Evolutionary conservation across 139 green algal species (phyloP).

Genomic region (Nannochloris sp.): DNA sequence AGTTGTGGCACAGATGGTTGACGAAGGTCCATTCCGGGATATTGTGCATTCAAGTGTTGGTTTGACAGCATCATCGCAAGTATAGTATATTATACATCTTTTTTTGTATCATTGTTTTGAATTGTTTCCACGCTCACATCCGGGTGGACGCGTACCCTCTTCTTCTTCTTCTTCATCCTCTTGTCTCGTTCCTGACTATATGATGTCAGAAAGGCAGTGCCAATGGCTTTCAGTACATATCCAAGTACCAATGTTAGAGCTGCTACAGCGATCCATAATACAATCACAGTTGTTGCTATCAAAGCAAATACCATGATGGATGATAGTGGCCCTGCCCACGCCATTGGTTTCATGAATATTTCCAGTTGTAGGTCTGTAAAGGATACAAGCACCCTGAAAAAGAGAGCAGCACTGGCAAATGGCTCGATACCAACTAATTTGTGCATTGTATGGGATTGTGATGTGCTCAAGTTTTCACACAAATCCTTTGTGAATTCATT

Average conservation of each 20-base stretch:
- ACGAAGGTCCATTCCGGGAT: not conserved
- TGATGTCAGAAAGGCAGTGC: too few relatives aligned
- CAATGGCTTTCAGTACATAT: too few relatives aligned
- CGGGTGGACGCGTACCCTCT: too few relatives aligned
- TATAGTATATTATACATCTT: constrained; percentile 1
- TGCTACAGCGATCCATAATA: too few relatives aligned
- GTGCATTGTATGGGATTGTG: constrained; percentile 55
- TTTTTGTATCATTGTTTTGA: too few relatives aligned
- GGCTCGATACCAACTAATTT: constrained; percentile 56
- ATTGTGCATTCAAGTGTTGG: not conserved
- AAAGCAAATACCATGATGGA: not conserved
- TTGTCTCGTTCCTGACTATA: too few relatives aligned
- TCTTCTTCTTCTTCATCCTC: too few relatives aligned
- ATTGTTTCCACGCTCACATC: too few relatives aligned
- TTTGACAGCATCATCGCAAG: not conserved
- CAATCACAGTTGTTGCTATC: not conserved
- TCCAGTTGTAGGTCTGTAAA: not conserved
- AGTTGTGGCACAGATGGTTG: constrained; percentile 9
- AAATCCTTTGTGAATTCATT: constrained; percentile 69
- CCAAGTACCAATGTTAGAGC: too few relatives aligned
- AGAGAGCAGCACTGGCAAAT: constrained; percentile 53
- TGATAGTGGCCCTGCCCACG: not conserved
- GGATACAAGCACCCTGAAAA: constrained; percentile 40
- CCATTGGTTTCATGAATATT: not conserved
- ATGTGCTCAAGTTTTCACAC: constrained; percentile 39